Evolutionary conservation across 1,284 basidiomycete genomes (phyloP).

Genomic region (Heterobasidion annosum): DNA sequence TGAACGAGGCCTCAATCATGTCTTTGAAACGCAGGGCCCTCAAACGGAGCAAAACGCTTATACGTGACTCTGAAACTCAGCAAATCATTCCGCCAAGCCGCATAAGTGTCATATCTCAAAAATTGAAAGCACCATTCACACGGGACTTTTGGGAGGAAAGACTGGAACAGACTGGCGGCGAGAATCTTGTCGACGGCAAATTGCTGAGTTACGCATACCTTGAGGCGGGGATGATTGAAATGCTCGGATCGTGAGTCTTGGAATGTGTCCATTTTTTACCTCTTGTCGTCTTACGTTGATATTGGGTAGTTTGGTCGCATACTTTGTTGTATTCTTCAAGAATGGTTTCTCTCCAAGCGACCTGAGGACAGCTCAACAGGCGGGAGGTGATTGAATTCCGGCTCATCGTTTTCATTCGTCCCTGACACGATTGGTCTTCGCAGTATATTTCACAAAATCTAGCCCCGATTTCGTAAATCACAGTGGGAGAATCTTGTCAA

Average conservation of each 20-base stretch:
- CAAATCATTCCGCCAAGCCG: conserved; percentile 33
- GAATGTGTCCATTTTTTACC: not conserved
- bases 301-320: conserved; percentile 38
- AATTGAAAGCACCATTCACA: conserved; percentile 44
- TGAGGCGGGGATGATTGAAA: conserved; percentile 56
- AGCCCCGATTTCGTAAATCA: conserved; percentile 50
- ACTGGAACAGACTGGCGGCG: conserved; percentile 43
- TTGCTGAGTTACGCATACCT: conserved; percentile 63
- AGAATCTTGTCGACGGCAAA: conserved; percentile 51
- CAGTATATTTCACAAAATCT: conserved; percentile 36
- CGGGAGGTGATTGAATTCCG: conserved; percentile 21
- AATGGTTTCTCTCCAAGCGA: conserved; percentile 53
- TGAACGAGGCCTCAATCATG: conserved; percentile 47
- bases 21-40: conserved; percentile 49
- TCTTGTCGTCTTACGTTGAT: not conserved
- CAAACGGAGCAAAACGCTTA: conserved; percentile 46
- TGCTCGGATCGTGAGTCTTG: conserved; percentile 36
- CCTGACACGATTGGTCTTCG: not conserved
- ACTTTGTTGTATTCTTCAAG: conserved; percentile 60
- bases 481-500: conserved; percentile 36
- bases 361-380: conserved; percentile 38
- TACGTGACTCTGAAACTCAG: conserved; percentile 45
- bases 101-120: conserved; percentile 25
- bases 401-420: not conserved
- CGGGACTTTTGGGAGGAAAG: conserved; percentile 51